These are phyloP conservation scores for Tetrahymena thermophila DNA, from an alignment of 73 alveolate species.

Conservation along the genomic window DNA sequence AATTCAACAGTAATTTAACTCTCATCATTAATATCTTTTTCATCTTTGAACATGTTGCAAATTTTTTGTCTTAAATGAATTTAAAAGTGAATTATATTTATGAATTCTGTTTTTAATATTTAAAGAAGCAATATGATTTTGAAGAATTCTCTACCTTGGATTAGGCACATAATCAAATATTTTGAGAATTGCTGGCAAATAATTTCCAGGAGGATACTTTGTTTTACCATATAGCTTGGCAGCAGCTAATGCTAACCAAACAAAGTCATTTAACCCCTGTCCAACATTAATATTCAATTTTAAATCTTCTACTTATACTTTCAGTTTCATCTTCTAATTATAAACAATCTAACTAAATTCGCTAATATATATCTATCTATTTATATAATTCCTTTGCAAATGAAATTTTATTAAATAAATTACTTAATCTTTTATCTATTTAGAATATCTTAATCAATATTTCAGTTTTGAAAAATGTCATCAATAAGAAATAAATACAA, in stretches of 20 bases:
- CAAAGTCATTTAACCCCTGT: constrained; percentile 34
- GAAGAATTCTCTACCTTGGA: not conserved
- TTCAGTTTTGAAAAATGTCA: not conserved
- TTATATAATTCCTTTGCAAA: not conserved
- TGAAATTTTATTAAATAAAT: not conserved
- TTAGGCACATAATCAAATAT: not conserved
- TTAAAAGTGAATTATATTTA: not conserved
- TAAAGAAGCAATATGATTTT: not conserved
- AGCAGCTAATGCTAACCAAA: constrained; percentile 40
- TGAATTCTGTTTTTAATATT: not conserved
- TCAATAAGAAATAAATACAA: too few relatives aligned
- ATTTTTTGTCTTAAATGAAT: not conserved
- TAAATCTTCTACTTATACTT: constrained; percentile 29
- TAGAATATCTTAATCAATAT: not conserved
- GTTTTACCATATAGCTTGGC: constrained; percentile 31
- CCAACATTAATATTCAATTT: constrained; percentile 31
- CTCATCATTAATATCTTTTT: not conserved
- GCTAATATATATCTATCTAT: not conserved
- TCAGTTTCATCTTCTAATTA: constrained; percentile 29
- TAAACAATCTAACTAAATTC: not conserved
- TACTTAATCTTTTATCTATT: not conserved
- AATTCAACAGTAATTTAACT: not conserved
- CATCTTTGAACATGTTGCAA: not conserved
- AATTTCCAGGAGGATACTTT: constrained; percentile 35
- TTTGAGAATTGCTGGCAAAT: constrained; percentile 12